These are phyloP conservation scores for Schizosaccharomyces osmophilus DNA, from an alignment of 805 yeast species.

Conservation along the genomic window DNA sequence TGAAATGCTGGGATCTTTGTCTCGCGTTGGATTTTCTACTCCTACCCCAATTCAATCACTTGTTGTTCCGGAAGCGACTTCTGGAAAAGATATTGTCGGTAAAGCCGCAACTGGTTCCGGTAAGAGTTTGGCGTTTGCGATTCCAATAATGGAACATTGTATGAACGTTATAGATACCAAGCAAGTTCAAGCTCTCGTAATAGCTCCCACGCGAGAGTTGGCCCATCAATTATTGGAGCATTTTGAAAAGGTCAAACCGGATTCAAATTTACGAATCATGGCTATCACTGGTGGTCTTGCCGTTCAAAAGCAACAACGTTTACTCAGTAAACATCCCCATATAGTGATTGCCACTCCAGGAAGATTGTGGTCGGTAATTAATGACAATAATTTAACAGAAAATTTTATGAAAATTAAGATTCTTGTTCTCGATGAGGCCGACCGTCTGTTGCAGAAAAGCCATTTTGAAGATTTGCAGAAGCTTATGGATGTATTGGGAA, in stretches of 20 bases:
- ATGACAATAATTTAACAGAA: slow-evolving; percentile 20
- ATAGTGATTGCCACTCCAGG: slow-evolving; percentile 91
- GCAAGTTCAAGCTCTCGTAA: slow-evolving; percentile 32
- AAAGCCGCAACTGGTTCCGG: slow-evolving; percentile 97
- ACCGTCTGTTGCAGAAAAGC: slow-evolving; percentile 79
- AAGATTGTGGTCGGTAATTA: slow-evolving; percentile 56
- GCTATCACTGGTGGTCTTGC: slow-evolving; percentile 87
- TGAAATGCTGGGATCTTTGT: slow-evolving; percentile 33
- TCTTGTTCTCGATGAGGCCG: slow-evolving; percentile 82
- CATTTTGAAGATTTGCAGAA: slow-evolving; percentile 83
- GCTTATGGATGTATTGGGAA: slow-evolving; percentile 40
- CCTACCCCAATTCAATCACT: slow-evolving; percentile 73
- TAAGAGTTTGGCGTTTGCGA: slow-evolving; percentile 84
- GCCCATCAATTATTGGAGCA: slow-evolving; percentile 85
- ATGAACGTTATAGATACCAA: slow-evolving; percentile 9
- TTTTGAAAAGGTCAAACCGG: slow-evolving; percentile 24
- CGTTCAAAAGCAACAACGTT: slow-evolving; percentile 74
- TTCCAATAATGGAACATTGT: slow-evolving; percentile 61
- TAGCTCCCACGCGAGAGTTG: slow-evolving; percentile 89
- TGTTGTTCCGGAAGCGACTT: slow-evolving; percentile 49
- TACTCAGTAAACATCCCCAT: slow-evolving; percentile 41
- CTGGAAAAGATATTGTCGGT: slow-evolving; percentile 67
- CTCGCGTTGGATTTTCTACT: slow-evolving; percentile 27
- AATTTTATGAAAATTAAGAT: slow-evolving; percentile 23
- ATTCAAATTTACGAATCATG: slow-evolving; percentile 32